Evolutionary conservation across 164 flowering plant species (phyloP), one percentile per base, ranked within the genome.

Genomic region (Kingdonia uniflora): DNA sequence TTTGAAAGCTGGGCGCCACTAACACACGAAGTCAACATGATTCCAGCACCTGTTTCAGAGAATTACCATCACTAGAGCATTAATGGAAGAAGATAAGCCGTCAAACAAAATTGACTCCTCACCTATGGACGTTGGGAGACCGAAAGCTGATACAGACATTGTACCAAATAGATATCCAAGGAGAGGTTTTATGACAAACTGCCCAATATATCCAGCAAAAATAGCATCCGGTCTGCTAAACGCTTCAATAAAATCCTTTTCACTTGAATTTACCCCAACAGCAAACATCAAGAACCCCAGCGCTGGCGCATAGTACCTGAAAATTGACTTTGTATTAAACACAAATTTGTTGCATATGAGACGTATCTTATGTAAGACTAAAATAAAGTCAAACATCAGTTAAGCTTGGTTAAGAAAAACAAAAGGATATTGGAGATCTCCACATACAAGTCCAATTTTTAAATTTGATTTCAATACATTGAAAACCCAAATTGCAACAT

Each of bases 201-300:
- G 98, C 24, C 91, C 96, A 72, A 76, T 51, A 69, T 80, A 92
- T 60, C 96, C 98, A 52, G 85, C 84, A 37, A 76, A 55, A 57
- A 92, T 82, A 58, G 78, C 90, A 42, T 63, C 58, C 29, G 98
- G 95, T 65, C 81, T 78, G 6, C 71, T 74, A 65, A 92, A 77
- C 56, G 98, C 96, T 70, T 84, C 83, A 57, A 87, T 55, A 63
- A 92, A 87, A 71, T 92, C 98, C 61, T 80, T 82, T 64, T 73
- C 92, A 51, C 81, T 78, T 56, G 96, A 87, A 75, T 92, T 92
- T 41, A 87, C 78, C 54, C 95, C 98, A 58, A 92, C 98, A 25
- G 98, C 98, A 74, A 92, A 92, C 98, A 92, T 92, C 74, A 92
- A 60, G 71, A 83, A 92, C 43, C 98, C 98, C 42, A 92, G 61